Base-by-base conservation (phyloP, 140 eudicot genomes). In the Cichorium intybus region DNA sequence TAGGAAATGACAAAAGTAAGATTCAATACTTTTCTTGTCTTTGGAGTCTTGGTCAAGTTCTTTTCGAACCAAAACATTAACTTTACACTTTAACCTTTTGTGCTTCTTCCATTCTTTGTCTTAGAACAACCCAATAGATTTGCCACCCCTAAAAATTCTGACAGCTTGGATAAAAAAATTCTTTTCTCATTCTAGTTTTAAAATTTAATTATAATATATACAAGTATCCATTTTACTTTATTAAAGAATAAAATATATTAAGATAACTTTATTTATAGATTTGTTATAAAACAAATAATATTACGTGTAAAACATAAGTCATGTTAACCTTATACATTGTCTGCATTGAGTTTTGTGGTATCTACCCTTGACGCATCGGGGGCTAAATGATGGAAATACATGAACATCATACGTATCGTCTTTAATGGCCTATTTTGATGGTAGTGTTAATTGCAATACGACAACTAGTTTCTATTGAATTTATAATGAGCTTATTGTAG, bases 31-130 rank as follows among this genome's bases (percentile, higher is more conserved):
- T 68, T 68, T 16, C 65, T 34, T 68, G 65, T 34, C 65, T 43
- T 43, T 43, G 49, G 7, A 43, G 49, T 43, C 49, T 43, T 68
- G 74, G 74, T 68, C 74, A 68, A 68, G 47, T 68, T 68, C 50
- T 54, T n/a, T 43, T 55, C 46, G 73, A 62, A 55, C 56, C 41
- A 41, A 68, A 54, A 17, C 56, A 55, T 68, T 56, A 41, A 56
- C 73, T 55, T 55, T 55, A 54, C 39, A 54, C 56, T 68, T 68
- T 68, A 54, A 55, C 64, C 57, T 41, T 68, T 68, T 56, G 41
- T 41, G 46, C 26, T 43, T 56, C 74, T 68, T 49, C 74, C 64
- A 55, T 68, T 68, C 65, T 68, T 55, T 68, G 73, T 55, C 73
- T 37, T 41, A 26, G 64, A 68, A 56, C 56, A 39, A 68, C 50